Evolutionary conservation across 2,329 filamentous ascomycete genomes (phyloP).

Genomic region (Dactylellina leptospora): DNA sequence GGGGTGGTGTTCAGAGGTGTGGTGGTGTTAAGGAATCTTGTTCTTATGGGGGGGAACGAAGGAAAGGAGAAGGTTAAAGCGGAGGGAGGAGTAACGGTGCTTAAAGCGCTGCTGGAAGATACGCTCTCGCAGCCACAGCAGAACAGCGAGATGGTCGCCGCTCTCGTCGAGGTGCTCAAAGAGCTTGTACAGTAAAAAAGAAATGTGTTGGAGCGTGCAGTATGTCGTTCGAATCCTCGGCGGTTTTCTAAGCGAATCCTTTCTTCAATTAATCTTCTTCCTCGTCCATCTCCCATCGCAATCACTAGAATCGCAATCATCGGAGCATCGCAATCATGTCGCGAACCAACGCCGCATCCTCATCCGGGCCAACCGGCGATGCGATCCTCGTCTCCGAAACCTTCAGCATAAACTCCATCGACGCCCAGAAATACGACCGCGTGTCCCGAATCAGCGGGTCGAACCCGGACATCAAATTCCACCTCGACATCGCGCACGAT

Average conservation of each 20-base stretch:
- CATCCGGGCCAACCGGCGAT: slow-evolving; percentile 67
- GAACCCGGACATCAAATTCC: slow-evolving; percentile 78
- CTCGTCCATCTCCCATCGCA: slow-evolving; percentile 4
- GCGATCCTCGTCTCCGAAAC: slow-evolving; percentile 92
- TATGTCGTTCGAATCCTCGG: slow-evolving; percentile 25
- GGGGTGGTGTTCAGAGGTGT: slow-evolving; percentile 72
- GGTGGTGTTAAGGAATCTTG: slow-evolving; percentile 77
- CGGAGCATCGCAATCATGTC: slow-evolving; percentile 23
- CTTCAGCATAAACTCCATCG: slow-evolving; percentile 81
- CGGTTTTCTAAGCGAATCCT: background rate
- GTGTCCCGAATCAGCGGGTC: slow-evolving; percentile 84
- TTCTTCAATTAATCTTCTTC: too few relatives aligned
- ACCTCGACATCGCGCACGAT: slow-evolving; percentile 92
- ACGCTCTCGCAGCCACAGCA: slow-evolving; percentile 5
- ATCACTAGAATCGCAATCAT: background rate
- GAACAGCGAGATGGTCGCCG: slow-evolving; percentile 26
- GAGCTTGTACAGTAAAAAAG: slow-evolving; percentile 25
- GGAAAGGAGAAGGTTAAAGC: slow-evolving; percentile 70
- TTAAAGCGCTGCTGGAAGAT: slow-evolving; percentile 32
- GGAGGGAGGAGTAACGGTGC: slow-evolving; percentile 64
- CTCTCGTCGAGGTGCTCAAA: slow-evolving; percentile 34
- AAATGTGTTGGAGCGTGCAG: slow-evolving; percentile 35
- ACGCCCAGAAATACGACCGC: slow-evolving; percentile 92
- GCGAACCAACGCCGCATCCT: slow-evolving; percentile 16
- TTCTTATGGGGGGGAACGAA: slow-evolving; percentile 71